Percentiles rank a stretch among this genome's conserved stretches.
Evolutionary conservation across 129 eudicot species (phyloP).

Genomic region (Solidago caesia): DNA sequence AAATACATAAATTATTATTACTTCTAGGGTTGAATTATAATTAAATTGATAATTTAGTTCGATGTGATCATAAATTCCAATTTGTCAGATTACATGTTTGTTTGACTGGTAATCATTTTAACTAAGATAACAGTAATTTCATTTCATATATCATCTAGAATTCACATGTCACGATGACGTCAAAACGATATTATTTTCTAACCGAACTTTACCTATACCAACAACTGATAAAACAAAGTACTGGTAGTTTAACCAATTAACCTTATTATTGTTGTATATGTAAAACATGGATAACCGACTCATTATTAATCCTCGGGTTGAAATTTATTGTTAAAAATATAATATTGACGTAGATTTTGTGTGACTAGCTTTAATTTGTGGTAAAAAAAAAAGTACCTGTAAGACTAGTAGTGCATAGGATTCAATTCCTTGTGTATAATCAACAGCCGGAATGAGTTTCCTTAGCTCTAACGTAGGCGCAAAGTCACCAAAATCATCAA

Average conservation of each 20-base stretch:
- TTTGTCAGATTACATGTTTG: conserved; percentile 5
- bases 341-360: too few relatives aligned
- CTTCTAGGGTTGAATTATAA: too few relatives aligned
- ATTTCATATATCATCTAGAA: background rate
- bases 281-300: too few relatives aligned
- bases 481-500: conserved; percentile 78
- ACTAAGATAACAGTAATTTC: background rate
- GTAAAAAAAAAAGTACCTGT: conserved; percentile 43
- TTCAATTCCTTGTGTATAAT: conserved; percentile 67
- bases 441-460: conserved; percentile 65
- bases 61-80: conserved; percentile 1
- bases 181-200: background rate
- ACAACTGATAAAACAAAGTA: background rate
- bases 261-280: too few relatives aligned
- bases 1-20: too few relatives aligned
- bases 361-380: too few relatives aligned
- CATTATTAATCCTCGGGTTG: too few relatives aligned
- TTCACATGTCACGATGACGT: conserved; percentile 7
- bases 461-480: conserved; percentile 78
- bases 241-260: too few relatives aligned
- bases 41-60: too few relatives aligned
- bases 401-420: conserved; percentile 58
- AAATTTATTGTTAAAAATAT: too few relatives aligned
- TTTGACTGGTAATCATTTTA: background rate
- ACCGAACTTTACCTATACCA: background rate